phyloP scores from a whole-genome alignment of 2,329 filamentous ascomycete species.

The Ramularia endophylla region DNA sequence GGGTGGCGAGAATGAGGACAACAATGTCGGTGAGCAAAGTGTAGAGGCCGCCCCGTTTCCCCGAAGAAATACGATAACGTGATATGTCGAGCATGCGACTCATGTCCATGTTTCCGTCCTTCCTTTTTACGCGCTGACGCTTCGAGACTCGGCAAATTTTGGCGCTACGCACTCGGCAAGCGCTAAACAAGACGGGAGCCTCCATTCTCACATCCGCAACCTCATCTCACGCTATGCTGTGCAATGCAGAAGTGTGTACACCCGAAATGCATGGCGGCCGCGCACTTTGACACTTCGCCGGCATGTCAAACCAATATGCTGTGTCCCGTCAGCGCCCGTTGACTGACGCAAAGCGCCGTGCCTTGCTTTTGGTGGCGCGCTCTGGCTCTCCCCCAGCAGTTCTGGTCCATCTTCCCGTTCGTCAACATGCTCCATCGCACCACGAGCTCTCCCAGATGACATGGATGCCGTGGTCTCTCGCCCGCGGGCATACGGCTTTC shows the following conservation, averaged over 20 bases:
- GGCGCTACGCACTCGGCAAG: neutral
- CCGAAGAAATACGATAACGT: too few species aligned
- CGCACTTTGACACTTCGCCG: slow-evolving; percentile 13
- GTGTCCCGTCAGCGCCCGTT: slow-evolving; percentile 7
- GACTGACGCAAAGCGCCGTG: slow-evolving; percentile 8
- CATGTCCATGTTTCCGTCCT: too few species aligned
- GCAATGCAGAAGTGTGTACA: neutral
- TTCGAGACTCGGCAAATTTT: neutral
- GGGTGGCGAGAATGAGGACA: too few species aligned
- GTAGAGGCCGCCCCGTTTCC: too few species aligned
- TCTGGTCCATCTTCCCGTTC: slow-evolving; percentile 6
- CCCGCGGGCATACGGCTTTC: slow-evolving; percentile 3
- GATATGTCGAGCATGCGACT: too few species aligned
- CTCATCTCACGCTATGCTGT: slow-evolving; percentile 6
- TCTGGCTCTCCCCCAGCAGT: slow-evolving; percentile 6
- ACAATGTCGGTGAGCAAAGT: too few species aligned
- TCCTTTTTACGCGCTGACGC: neutral
- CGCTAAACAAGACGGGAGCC: neutral
- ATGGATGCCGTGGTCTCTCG: slow-evolving; percentile 17
- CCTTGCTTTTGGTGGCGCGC: slow-evolving; percentile 13
- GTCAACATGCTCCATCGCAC: slow-evolving; percentile 15
- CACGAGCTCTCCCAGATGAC: slow-evolving; percentile 11
- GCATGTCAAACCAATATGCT: slow-evolving; percentile 9
- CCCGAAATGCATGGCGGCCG: slow-evolving; percentile 7
- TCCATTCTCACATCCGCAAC: slow-evolving; percentile 1